phyloP scores from a whole-genome alignment of 257 asterid genomes.

The Agastache rugosa region DNA sequence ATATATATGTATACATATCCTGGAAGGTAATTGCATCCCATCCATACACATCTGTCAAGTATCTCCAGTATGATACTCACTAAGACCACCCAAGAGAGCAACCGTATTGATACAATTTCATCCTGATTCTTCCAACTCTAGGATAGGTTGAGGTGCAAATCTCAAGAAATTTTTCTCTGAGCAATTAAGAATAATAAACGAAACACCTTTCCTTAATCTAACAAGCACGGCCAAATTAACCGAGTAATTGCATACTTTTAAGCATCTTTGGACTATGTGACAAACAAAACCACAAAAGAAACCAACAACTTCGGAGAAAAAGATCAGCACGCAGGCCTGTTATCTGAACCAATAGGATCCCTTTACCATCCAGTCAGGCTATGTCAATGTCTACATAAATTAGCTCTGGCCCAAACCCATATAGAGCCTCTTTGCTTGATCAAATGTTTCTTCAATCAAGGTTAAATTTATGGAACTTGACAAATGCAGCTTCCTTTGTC shows the following conservation, averaged over 20 bases:
- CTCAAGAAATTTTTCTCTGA: background rate
- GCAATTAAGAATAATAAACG: background rate
- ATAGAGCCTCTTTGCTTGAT: background rate
- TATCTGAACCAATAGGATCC: background rate
- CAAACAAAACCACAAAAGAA: background rate
- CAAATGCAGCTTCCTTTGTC: background rate
- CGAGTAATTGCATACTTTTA: background rate
- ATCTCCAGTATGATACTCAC: slow-evolving; percentile 9
- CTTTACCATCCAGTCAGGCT: background rate
- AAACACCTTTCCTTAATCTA: background rate
- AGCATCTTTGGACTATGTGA: background rate
- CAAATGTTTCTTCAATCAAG: background rate
- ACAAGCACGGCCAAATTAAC: slow-evolving; percentile 1
- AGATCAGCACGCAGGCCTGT: background rate
- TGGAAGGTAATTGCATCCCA: background rate
- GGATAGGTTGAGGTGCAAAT: background rate
- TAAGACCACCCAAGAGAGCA: background rate
- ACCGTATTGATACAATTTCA: background rate
- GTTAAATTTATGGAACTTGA: background rate
- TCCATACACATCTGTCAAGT: background rate
- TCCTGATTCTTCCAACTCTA: background rate
- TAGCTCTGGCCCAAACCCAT: background rate
- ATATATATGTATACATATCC: no score
- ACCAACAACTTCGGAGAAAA: background rate
- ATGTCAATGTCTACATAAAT: background rate